Evolutionary conservation across 345 rosid species (phyloP).

Genomic region (Gossypium turneri): DNA sequence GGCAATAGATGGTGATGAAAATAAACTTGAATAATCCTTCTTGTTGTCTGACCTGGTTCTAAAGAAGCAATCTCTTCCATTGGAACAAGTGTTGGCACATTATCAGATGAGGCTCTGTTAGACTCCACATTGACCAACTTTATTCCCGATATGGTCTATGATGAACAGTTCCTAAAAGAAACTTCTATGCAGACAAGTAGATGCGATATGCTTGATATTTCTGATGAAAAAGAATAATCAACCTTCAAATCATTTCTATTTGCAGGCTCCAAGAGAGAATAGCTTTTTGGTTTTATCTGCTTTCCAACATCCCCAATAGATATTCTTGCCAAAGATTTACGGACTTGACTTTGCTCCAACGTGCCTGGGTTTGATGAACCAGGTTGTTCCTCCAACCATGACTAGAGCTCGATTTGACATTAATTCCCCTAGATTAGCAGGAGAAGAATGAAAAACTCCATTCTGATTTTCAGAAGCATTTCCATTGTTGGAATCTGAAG

Average conservation of each 20-base stretch:
- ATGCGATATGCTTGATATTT: conserved; percentile 58
- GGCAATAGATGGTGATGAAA: conserved; percentile 95
- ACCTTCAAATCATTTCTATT: conserved; percentile 83
- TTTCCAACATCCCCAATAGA: conserved; percentile 68
- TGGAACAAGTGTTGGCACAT: conserved; percentile 4
- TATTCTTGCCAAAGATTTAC: conserved; percentile 63
- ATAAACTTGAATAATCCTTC: conserved; percentile 59
- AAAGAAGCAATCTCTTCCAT: not conserved
- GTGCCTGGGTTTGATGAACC: conserved; percentile 42
- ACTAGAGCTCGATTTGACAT: conserved; percentile 55
- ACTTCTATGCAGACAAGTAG: conserved; percentile 60
- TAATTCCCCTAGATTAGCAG: conserved; percentile 47
- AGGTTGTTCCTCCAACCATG: conserved; percentile 86
- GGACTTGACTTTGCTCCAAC: conserved; percentile 37
- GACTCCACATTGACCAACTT: conserved; percentile 62
- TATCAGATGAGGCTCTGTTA: conserved; percentile 20
- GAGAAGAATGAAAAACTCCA: conserved; percentile 27
- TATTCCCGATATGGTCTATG: conserved; percentile 50
- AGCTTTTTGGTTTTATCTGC: conserved; percentile 61
- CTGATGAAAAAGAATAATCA: conserved; percentile 71
- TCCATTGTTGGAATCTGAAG: conserved; percentile 63
- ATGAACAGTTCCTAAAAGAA: conserved; percentile 65
- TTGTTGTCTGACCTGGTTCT: not conserved
- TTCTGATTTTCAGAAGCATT: conserved; percentile 25
- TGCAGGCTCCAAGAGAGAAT: conserved; percentile 65